These are phyloP conservation scores for Venturia asperata DNA, from an alignment of 2,329 filamentous ascomycete genomes.

Conservation along the genomic window DNA sequence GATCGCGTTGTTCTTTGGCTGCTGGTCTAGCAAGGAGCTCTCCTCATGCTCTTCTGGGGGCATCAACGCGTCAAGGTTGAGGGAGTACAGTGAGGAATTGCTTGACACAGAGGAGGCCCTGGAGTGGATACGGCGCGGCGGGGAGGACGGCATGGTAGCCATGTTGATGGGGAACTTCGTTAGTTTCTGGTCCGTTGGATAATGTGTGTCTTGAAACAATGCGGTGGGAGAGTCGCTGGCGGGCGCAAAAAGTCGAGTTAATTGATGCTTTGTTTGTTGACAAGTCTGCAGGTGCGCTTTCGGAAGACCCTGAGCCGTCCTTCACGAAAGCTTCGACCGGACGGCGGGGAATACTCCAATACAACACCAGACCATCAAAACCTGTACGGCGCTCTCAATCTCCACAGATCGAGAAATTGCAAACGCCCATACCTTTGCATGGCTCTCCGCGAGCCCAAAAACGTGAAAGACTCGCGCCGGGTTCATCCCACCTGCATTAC, in stretches of 20 bases:
- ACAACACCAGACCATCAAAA: too few relatives aligned
- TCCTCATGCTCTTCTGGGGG: slow-evolving; percentile 29
- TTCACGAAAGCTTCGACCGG: not conserved
- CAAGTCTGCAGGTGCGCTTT: not conserved
- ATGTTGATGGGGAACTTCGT: not conserved
- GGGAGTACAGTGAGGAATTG: slow-evolving; percentile 28
- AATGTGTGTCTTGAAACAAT: not conserved
- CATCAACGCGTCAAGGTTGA: slow-evolving; percentile 34
- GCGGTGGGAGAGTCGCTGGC: not conserved
- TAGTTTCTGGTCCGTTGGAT: not conserved
- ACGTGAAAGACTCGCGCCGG: too few relatives aligned
- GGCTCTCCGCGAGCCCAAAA: too few relatives aligned
- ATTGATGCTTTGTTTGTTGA: slow-evolving; percentile 11
- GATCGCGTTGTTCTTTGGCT: slow-evolving; percentile 26
- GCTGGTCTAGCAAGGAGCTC: slow-evolving; percentile 26
- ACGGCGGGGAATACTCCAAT: not conserved
- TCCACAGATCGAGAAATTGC: not conserved
- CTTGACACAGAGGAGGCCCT: not conserved
- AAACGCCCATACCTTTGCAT: too few relatives aligned
- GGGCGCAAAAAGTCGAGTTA: not conserved
- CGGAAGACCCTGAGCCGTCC: not conserved
- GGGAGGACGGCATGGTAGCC: slow-evolving; percentile 4
- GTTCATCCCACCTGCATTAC: too few relatives aligned
- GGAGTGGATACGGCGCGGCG: slow-evolving; percentile 3
- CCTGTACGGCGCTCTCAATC: too few relatives aligned